These are phyloP conservation scores for Eremothecium gossypii DNA, from an alignment of 1,139 yeast species.

Conservation along the genomic window DNA sequence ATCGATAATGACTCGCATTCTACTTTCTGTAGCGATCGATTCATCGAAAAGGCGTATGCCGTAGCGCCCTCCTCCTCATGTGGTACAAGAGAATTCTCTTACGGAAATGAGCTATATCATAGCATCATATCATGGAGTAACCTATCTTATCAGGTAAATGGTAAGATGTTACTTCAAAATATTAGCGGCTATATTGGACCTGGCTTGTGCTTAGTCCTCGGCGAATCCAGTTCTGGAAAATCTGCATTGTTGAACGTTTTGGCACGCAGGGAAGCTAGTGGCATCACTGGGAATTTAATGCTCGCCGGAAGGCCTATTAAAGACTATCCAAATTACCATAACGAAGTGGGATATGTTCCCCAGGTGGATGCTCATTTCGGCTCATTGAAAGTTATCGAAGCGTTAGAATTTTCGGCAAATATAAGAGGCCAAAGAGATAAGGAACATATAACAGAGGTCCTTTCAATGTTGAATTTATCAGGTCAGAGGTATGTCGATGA, in stretches of 20 bases:
- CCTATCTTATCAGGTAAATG: constrained; percentile 36
- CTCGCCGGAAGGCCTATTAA: constrained; percentile 42
- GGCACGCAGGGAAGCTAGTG: constrained; percentile 46
- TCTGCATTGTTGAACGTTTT: constrained; percentile 69
- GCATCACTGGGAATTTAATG: constrained; percentile 45
- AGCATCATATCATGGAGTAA: constrained; percentile 35
- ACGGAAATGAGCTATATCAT: background rate
- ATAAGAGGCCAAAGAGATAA: constrained; percentile 42
- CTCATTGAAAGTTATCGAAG: constrained; percentile 43
- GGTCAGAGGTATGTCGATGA: constrained; percentile 45
- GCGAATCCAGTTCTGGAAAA: constrained; percentile 67
- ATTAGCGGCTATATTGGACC: constrained; percentile 46
- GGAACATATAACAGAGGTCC: constrained; percentile 39
- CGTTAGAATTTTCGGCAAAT: constrained; percentile 42
- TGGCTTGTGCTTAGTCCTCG: constrained; percentile 33
- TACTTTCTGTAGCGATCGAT: constrained; percentile 7
- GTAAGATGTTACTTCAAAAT: constrained; percentile 36
- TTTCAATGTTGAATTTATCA: constrained; percentile 34
- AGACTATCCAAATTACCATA: constrained; percentile 35
- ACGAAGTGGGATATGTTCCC: constrained; percentile 51
- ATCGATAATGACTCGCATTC: constrained; percentile 6
- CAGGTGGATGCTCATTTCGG: constrained; percentile 49
- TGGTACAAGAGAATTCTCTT: too few species aligned
- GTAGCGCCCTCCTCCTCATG: too few species aligned
- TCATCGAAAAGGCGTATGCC: background rate